Conservation (phyloP, 345 rosid genomes). For the Garcia nutans region DNA sequence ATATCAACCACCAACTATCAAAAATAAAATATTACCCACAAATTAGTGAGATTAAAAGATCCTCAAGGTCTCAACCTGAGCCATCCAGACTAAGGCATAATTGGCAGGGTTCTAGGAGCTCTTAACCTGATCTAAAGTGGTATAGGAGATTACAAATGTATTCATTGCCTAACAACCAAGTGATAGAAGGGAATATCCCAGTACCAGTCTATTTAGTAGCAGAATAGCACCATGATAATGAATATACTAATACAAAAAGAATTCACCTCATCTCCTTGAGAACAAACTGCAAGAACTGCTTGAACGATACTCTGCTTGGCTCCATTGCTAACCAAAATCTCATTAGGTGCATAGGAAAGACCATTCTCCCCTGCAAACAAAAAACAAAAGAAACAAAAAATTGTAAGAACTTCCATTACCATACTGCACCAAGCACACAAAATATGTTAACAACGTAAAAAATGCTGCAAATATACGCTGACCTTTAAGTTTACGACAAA, state of each 20-base stretch:
- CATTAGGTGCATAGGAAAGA: conserved; percentile 69
- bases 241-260: background rate
- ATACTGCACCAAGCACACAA: background rate
- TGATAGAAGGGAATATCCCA: background rate
- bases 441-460: background rate
- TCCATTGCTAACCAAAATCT: conserved; percentile 91
- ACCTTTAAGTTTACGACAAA: conserved; percentile 86
- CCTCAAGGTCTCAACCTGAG: too few species aligned
- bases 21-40: too few species aligned
- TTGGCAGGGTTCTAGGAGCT: background rate
- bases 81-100: too few species aligned
- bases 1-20: too few species aligned
- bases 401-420: background rate
- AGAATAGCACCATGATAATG: background rate
- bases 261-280: conserved; percentile 93
- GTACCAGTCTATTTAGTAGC: background rate
- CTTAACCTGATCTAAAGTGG: background rate
- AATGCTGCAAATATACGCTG: background rate
- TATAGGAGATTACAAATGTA: background rate
- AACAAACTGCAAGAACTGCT: conserved; percentile 89
- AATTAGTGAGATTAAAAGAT: too few species aligned
- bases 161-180: background rate
- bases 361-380: conserved; percentile 76
- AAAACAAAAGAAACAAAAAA: background rate
- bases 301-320: conserved; percentile 83